Conservation (phyloP, 306 rosid genomes). For the Alnus rubra region DNA sequence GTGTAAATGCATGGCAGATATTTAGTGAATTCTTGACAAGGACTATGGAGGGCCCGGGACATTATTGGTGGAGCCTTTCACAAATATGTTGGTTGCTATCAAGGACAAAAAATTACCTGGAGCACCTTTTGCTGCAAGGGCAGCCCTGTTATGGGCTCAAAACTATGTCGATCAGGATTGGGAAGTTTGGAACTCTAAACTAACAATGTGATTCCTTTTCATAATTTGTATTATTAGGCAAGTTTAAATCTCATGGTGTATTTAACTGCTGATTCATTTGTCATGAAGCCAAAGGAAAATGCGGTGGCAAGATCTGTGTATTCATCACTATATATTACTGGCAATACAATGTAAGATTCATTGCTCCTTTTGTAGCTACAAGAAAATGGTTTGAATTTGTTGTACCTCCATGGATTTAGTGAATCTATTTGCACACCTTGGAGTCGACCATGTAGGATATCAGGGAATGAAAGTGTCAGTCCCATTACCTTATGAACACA, state of each 20-base stretch:
- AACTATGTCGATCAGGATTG: slow-evolving; percentile 54
- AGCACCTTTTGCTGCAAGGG: slow-evolving; percentile 61
- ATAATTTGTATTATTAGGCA: slow-evolving; percentile 3
- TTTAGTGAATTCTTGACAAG: slow-evolving; percentile 52
- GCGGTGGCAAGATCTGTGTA: slow-evolving; percentile 25
- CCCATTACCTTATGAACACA: slow-evolving; percentile 22
- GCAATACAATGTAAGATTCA: slow-evolving; percentile 41
- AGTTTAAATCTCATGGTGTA: slow-evolving; percentile 19
- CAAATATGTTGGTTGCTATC: slow-evolving; percentile 46
- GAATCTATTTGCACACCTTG: slow-evolving; percentile 31
- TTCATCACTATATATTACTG: slow-evolving; percentile 31
- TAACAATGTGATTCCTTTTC: slow-evolving; percentile 24
- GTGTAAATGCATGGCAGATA: slow-evolving; percentile 44
- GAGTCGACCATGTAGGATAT: slow-evolving; percentile 31
- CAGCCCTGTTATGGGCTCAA: slow-evolving; percentile 72
- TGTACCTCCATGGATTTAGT: slow-evolving; percentile 36
- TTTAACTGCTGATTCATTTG: slow-evolving; percentile 29
- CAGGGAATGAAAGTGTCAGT: slow-evolving; percentile 32
- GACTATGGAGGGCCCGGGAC: slow-evolving; percentile 58
- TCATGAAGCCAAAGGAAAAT: slow-evolving; percentile 23
- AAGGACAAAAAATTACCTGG: slow-evolving; percentile 45
- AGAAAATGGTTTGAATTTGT: slow-evolving; percentile 46
- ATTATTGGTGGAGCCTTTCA: slow-evolving; percentile 62
- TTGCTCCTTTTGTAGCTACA: slow-evolving; percentile 47
- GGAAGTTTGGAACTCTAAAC: slow-evolving; percentile 48